Evolutionary conservation across 306 rosid genomes (phyloP).

Genomic region (Potentilla sterilis): DNA sequence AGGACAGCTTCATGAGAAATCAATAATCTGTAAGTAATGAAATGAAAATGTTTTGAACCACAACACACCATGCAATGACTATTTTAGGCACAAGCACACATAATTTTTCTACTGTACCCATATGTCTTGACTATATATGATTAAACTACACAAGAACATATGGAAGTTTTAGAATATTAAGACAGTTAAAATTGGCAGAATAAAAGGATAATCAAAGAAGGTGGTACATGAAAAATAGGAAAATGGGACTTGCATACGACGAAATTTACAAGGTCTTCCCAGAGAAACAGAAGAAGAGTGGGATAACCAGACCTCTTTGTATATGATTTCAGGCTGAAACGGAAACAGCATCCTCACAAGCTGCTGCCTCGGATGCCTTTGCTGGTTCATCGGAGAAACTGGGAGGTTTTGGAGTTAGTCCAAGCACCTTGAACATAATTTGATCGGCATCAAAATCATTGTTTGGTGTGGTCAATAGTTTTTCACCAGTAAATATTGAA

Average conservation of each 20-base stretch:
- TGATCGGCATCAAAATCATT: conserved; percentile 93
- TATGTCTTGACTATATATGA: not conserved
- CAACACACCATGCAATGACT: not conserved
- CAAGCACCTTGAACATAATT: conserved; percentile 55
- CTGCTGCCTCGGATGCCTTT: conserved; percentile 21
- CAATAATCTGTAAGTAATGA: not conserved
- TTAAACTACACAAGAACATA: not conserved
- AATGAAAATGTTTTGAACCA: not conserved
- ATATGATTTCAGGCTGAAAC: conserved; percentile 25
- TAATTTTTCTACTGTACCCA: too few relatives aligned
- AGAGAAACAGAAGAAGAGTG: not conserved
- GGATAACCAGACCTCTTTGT: not conserved
- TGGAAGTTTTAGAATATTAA: not conserved
- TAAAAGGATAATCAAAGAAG: not conserved
- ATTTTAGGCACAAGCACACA: not conserved
- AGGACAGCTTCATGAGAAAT: not conserved
- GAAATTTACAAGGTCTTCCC: not conserved
- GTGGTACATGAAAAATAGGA: not conserved
- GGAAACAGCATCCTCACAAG: conserved; percentile 39
- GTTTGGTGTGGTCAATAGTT: conserved; percentile 90
- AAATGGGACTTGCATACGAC: not conserved
- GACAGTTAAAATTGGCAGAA: not conserved
- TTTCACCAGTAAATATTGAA: conserved; percentile 95
- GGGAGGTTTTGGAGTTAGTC: conserved; percentile 49
- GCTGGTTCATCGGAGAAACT: conserved; percentile 27